Conservation (phyloP, 1,284 basidiomycete species). For the Pseudozyma flocculosa region DNA sequence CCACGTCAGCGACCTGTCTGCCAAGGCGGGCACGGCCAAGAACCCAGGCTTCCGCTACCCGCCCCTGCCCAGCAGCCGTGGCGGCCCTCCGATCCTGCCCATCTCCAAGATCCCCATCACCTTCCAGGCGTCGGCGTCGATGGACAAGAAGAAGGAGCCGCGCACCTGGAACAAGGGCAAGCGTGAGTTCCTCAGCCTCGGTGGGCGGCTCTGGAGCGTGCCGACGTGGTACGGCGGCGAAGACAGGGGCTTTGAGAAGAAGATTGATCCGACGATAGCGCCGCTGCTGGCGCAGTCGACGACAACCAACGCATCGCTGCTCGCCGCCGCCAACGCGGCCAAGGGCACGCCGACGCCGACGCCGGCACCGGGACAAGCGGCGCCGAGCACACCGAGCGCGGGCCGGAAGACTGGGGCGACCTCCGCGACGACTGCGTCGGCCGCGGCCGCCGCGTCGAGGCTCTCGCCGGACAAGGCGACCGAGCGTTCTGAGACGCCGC, state of each 20-base stretch:
- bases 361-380: no score
- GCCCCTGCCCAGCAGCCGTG: constrained; percentile 24
- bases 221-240: constrained; percentile 40
- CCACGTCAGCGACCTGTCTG: constrained; percentile 23
- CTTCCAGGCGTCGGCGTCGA: constrained; percentile 22
- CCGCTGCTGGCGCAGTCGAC: background rate
- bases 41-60: constrained; percentile 45
- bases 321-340: no score
- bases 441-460: background rate
- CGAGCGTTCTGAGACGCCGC: background rate
- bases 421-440: no score
- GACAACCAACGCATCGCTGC: no score
- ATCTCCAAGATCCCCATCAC: constrained; percentile 35
- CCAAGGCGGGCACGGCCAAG: constrained; percentile 28
- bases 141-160: constrained; percentile 6
- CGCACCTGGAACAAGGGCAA: constrained; percentile 35
- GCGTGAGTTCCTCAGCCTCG: constrained; percentile 46
- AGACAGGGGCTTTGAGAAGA: constrained; percentile 30
- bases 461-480: background rate
- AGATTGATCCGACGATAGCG: constrained; percentile 7
- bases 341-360: background rate
- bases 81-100: constrained; percentile 37
- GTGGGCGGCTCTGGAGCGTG: constrained; percentile 44
- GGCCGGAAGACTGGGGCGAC: no score
- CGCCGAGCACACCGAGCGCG: no score